Conservation (phyloP, 768 basidiomycete species). For the Leccinum variicolor region DNA sequence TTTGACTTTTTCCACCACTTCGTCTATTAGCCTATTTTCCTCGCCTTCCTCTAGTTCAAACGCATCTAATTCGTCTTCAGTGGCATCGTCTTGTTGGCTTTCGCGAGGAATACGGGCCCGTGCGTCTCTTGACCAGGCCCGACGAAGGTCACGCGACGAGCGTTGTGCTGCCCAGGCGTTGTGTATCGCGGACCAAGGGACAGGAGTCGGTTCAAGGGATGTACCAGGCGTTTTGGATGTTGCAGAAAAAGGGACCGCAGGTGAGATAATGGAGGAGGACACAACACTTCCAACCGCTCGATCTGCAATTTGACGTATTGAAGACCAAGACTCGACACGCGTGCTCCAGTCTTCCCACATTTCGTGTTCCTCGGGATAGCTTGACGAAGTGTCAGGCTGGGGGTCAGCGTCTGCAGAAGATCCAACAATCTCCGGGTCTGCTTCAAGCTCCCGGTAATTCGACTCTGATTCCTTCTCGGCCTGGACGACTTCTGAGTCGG, state of each 20-base stretch:
- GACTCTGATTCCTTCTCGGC: constrained; percentile 2
- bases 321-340: constrained; percentile 63
- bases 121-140: constrained; percentile 57
- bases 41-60: constrained; percentile 34
- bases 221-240: constrained; percentile 19
- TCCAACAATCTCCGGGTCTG: constrained; percentile 13
- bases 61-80: constrained; percentile 30
- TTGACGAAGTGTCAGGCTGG: constrained; percentile 1
- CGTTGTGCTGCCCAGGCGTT: constrained; percentile 62
- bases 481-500: constrained; percentile 1
- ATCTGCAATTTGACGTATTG: constrained; percentile 71
- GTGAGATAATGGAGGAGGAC: constrained; percentile 23
- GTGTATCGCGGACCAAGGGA: constrained; percentile 67
- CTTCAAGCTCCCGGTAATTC: constrained; percentile 15
- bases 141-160: constrained; percentile 49
- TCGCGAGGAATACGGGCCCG: constrained; percentile 34
- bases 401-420: constrained; percentile 15
- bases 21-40: constrained; percentile 41
- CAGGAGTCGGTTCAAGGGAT: constrained; percentile 46
- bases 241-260: constrained; percentile 6
- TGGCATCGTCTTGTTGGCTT: constrained; percentile 32
- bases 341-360: constrained; percentile 70
- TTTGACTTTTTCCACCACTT: constrained; percentile 73
- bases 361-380: constrained; percentile 24
- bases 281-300: constrained; percentile 68